Base-by-base conservation (phyloP, 2,329 filamentous ascomycete genomes). In the Trichoderma sp. region DNA sequence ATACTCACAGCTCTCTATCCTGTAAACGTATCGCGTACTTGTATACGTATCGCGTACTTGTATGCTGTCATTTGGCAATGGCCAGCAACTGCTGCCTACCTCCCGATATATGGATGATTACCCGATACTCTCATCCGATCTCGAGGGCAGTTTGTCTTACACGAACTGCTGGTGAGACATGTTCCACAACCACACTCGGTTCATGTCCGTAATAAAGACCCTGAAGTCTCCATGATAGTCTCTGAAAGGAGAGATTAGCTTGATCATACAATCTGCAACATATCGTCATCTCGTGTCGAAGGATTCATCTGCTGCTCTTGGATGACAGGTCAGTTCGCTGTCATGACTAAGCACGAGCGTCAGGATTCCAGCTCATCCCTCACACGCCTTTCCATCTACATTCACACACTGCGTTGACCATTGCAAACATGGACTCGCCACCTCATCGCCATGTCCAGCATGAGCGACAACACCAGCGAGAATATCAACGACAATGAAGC, bases 341-440 rank as follows among this genome's bases (percentile, higher is more conserved):
- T 6, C 21, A 55, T 55, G 52, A 55, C 41, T 45, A 34, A 45
- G 17, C 56, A 48, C 43, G 43, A 45, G n/a, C 51, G 19, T 34
- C n/a, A 3, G n/a, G 39, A 55, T 24, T 21, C 24, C 14, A 39
- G 50, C 30, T 43, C 52, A 43, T 14, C 21, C 26, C 52, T 39
- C 34, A n/a, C n/a, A n/a, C 45, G 57, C 45, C 57, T 41, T 51
- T 60, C 47, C 30, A 21, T 41, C 45, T 12, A 51, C 30, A 21
- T 41, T 30, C 10, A 51, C 57, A 26, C 21, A 17, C 45, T 44
- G n/a, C 15, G 52, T 26, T n/a, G 15, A 19, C 19, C 10, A 7
- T 21, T 19, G 7, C 34, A 51, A 28, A 19, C 19, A 50, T 50
- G 3, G n/a, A 9, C 21, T 39, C 14, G 4, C 30, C 57, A 59